Base-by-base conservation (phyloP, 768 basidiomycete genomes). In the Albatrellus ellisii region DNA sequence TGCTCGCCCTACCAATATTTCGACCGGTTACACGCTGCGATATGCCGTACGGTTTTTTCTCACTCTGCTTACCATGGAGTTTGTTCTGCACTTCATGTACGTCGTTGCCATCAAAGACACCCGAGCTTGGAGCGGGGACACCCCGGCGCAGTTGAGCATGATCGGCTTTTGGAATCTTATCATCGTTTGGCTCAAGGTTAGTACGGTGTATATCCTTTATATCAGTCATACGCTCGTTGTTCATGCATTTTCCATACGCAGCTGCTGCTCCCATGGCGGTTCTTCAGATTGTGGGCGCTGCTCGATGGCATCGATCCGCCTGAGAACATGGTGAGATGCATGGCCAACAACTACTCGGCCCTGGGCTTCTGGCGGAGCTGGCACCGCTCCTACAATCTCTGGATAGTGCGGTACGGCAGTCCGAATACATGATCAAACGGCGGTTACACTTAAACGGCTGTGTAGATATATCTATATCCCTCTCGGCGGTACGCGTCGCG, bases 301-400 rank as follows among this genome's bases (percentile, higher is more conserved):
- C 58, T 75, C 5, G 87, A 90, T 52, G 87, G 86, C 0, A 72
- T 97, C 26, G 88, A 95, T 52, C 84, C 90, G 0, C 95, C 94
- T 0, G 95, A 99, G 60, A 99, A 99, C 59, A 95, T 97, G 95
- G 72, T 99, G 10, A 74, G 95, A n/a, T 98, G 95, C 55, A 83
- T 97, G 79, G 85, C 78, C 17, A 99, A 98, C 59, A 98, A 97
- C 58, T 97, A 97, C 56, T 95, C 92, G 1, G 73, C 79, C 0
- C 58, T 80, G 8, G 90, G 90, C 0, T 98, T 99, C 60, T 98
- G 95, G 95, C 63, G 90, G 48, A 81, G 80, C 49, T 98, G 94
- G 95, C 94, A 98, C 57, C 69, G 95, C 6, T 88, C 84, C 48
- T 97, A 91, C 61, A 99, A 98, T 54, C 70, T 95, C 11, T 98